phyloP scores from a whole-genome alignment of 225 moss, liverwort and hornwort species.

The Antitrichia curtipendula region DNA sequence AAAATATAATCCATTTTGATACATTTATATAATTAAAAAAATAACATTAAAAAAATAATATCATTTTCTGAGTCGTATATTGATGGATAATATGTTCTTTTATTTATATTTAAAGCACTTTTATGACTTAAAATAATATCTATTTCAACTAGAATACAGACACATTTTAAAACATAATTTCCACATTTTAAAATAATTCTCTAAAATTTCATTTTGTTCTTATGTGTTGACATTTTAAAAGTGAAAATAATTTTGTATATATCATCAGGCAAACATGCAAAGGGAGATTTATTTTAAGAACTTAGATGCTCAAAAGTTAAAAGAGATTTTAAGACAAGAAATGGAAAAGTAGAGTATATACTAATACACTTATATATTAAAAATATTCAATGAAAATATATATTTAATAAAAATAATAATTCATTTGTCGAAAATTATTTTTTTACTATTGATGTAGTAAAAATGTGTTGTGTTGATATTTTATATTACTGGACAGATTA shows the following conservation, averaged over 20 bases:
- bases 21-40: not conserved
- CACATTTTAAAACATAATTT: not conserved
- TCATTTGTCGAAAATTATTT: not conserved
- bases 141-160: no score
- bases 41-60: not conserved
- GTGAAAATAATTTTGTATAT: not conserved
- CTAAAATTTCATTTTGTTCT: not conserved
- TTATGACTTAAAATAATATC: not conserved
- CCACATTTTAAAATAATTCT: not conserved
- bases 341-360: slow-evolving; percentile 27
- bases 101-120: not conserved
- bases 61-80: not conserved
- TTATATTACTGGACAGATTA: not conserved
- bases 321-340: slow-evolving; percentile 30
- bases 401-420: not conserved
- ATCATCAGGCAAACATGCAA: slow-evolving; percentile 43
- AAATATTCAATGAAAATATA: not conserved
- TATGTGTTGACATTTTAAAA: no score
- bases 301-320: slow-evolving; percentile 45
- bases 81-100: not conserved
- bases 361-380: not conserved
- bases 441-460: not conserved
- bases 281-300: slow-evolving; percentile 36
- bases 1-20: no score
- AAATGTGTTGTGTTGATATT: not conserved